Percentiles rank a stretch among this genome's conserved stretches.
Conservation (phyloP, 2,329 filamentous ascomycete genomes). For the Grosmannia penicillata region DNA sequence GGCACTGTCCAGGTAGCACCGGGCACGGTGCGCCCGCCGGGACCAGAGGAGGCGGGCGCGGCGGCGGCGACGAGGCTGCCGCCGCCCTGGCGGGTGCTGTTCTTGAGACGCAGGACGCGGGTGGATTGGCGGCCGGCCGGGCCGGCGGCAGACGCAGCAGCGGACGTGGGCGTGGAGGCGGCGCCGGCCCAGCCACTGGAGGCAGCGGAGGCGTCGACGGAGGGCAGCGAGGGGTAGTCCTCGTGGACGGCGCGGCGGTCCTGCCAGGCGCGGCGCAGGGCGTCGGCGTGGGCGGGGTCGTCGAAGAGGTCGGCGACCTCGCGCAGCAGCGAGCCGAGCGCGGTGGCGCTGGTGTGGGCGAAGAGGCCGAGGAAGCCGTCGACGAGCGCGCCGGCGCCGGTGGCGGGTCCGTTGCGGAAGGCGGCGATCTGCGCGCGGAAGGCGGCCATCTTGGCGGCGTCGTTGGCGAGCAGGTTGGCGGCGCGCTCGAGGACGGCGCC, state of each 20-base stretch:
- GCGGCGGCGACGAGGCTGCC: constrained; percentile 14
- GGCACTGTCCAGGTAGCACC: constrained; percentile 12
- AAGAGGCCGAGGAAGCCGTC: constrained; percentile 82
- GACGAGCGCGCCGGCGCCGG: constrained; percentile 62
- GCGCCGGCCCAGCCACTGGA: constrained; percentile 46
- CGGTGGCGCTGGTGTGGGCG: constrained; percentile 57
- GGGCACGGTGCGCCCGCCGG: constrained; percentile 7
- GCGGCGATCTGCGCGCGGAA: constrained; percentile 72
- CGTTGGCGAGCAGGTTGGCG: constrained; percentile 63
- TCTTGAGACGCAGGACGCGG: constrained; percentile 43
- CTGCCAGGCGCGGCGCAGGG: constrained; percentile 72
- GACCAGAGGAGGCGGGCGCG: constrained; percentile 2
- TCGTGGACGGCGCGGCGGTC: constrained; percentile 94
- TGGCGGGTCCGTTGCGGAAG: constrained; percentile 54
- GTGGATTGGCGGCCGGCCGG: constrained; percentile 33
- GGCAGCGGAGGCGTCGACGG: constrained; percentile 43
- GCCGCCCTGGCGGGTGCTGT: constrained; percentile 32
- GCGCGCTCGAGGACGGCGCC: constrained; percentile 76
- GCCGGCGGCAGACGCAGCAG: constrained; percentile 15
- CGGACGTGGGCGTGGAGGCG: constrained; percentile 47
- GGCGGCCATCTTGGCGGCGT: constrained; percentile 54
- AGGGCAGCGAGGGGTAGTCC: constrained; percentile 81
- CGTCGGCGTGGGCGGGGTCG: constrained; percentile 57
- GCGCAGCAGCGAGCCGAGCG: constrained; percentile 77
- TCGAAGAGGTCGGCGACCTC: constrained; percentile 92